Evolutionary conservation across 305 asterid genomes (phyloP), one percentile per base, ranked within the genome.

Genomic region (Fraxinus latifolia): DNA sequence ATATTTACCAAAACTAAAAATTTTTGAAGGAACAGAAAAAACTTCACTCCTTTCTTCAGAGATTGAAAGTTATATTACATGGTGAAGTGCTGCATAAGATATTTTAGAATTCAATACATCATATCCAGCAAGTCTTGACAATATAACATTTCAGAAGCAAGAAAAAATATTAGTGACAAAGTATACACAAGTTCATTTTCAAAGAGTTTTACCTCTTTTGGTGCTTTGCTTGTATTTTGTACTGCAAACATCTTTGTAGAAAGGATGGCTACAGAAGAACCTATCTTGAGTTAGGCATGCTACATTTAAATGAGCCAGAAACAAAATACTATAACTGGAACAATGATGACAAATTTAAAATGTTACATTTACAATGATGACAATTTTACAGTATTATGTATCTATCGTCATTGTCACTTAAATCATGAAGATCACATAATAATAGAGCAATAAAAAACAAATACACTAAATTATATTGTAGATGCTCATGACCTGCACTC

Each of bases 161-260:
- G 50, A 25, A 53, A 55, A 33, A 11, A 44, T 44, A 44, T 11
- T 27, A 68, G 60, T 75, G 74, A 85, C 7, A 29, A 44, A 44
- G 55, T 14, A 17, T 11, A 4, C 8, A 44, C 21, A 77, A 7
- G 78, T 53, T 44, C 55, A 44, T 44, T 44, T 14, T 44, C 17
- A 44, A 44, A 44, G 50, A 9, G 55, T 12, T 44, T 75, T 90
- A 95, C 98, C 98, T 89, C 86, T 67, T 96, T 89, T 89, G 92
- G 92, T 91, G 90, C 84, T 91, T 93, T 79, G 94, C 97, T 81
- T 91, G 97, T 83, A 91, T 88, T 93, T 90, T 95, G 97, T 92
- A 93, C 32, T 80, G 87, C 83, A 95, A 44, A 84, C 98, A 92
- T 93, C 97, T 90, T 84, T 91, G 98, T 73, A 96, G 95, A 86